These are phyloP conservation scores for Pseudocercospora eumusae DNA, from an alignment of 2,329 filamentous ascomycete species.

Conservation along the genomic window DNA sequence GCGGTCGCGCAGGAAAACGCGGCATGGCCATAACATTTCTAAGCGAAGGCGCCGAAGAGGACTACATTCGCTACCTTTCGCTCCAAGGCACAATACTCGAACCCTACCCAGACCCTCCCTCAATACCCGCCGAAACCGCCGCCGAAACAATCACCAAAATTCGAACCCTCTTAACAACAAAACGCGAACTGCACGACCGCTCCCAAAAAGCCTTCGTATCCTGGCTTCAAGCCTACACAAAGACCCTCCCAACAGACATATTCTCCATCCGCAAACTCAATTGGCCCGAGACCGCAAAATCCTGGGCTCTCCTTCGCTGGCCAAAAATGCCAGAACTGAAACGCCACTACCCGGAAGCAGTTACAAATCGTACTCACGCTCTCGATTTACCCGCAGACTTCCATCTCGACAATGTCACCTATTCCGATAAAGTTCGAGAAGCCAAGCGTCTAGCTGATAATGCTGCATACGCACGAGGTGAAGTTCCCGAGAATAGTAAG, in stretches of 20 bases:
- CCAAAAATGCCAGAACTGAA: conserved; percentile 88
- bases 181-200: conserved; percentile 77
- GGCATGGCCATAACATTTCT: conserved; percentile 85
- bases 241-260: conserved; percentile 87
- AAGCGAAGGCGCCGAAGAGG: conserved; percentile 80
- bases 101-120: conserved; percentile 28
- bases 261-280: conserved; percentile 80
- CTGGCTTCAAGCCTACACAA: conserved; percentile 88
- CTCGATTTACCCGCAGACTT: conserved; percentile 38
- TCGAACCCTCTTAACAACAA: conserved; percentile 59
- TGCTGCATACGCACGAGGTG: conserved; percentile 34
- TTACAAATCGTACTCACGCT: conserved; percentile 46
- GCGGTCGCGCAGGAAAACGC: conserved; percentile 64
- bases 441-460: conserved; percentile 44
- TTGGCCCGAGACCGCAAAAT: conserved; percentile 77
- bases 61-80: conserved; percentile 79
- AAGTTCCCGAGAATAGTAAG: conserved; percentile 22
- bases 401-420: conserved; percentile 45
- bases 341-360: conserved; percentile 42
- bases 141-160: conserved; percentile 60
- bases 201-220: conserved; percentile 89
- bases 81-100: conserved; percentile 43
- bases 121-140: background rate
- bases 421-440: conserved; percentile 51
- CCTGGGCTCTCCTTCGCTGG: conserved; percentile 82